Evolutionary conservation across 176 grass and related monocot species (phyloP).

Genomic region (Carex pumila): DNA sequence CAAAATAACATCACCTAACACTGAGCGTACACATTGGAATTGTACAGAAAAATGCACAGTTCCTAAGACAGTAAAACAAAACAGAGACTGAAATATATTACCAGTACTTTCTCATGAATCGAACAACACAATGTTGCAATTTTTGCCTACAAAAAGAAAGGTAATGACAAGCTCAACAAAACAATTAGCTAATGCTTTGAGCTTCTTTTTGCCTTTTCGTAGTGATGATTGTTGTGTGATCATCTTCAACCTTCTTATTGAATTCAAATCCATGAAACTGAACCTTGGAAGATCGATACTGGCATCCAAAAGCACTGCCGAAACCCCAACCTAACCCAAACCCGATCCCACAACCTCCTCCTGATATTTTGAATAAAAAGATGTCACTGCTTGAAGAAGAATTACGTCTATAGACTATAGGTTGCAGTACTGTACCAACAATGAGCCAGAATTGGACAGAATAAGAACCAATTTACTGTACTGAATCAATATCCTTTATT

Average conservation of each 20-base stretch:
- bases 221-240: slow-evolving; percentile 28
- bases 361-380: slow-evolving; percentile 30
- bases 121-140: background rate
- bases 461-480: background rate
- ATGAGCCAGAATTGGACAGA: background rate
- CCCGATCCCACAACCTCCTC: slow-evolving; percentile 79
- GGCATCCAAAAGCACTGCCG: slow-evolving; percentile 77
- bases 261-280: slow-evolving; percentile 83
- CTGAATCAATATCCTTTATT: too few relatives aligned
- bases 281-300: slow-evolving; percentile 79
- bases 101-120: too few relatives aligned
- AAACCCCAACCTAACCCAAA: slow-evolving; percentile 93
- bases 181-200: slow-evolving; percentile 35
- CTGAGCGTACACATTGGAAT: background rate
- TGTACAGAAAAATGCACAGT: background rate
- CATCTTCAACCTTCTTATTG: slow-evolving; percentile 38
- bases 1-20: background rate
- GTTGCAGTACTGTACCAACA: background rate
- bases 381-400: slow-evolving; percentile 7
- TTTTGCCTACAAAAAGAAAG: background rate
- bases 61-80: background rate
- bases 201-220: slow-evolving; percentile 34
- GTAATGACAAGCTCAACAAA: background rate
- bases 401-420: background rate
- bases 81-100: background rate